Percentiles rank a stretch among this genome's conserved stretches.
phyloP scores from a whole-genome alignment of 495 filamentous ascomycete genomes.

The Lichina pygmaea region DNA sequence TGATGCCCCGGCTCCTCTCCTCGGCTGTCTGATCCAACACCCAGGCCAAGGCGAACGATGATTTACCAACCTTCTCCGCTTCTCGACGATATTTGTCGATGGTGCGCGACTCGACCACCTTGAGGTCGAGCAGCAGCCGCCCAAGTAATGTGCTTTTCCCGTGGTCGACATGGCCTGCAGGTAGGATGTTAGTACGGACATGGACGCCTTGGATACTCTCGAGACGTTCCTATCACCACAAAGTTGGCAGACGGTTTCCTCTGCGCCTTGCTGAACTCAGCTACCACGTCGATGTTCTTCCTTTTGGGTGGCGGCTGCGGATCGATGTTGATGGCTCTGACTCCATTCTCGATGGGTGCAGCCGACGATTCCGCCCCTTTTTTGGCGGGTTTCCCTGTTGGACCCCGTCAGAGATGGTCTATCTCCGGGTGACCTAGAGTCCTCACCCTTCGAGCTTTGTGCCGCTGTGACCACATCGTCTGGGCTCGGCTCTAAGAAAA shows the following conservation, averaged over 20 bases:
- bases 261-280: slow-evolving; percentile 49
- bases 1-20: slow-evolving; percentile 74
- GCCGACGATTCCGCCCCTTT: no score
- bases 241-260: slow-evolving; percentile 73
- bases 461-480: slow-evolving; percentile 75
- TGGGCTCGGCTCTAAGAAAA: slow-evolving; percentile 77
- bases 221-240: slow-evolving; percentile 59
- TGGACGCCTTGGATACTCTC: neutral
- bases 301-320: slow-evolving; percentile 49
- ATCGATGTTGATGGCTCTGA: slow-evolving; percentile 35
- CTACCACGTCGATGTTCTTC: slow-evolving; percentile 65
- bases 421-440: slow-evolving; percentile 6
- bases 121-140: slow-evolving; percentile 66
- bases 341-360: slow-evolving; percentile 12
- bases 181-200: neutral
- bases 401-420: neutral
- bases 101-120: slow-evolving; percentile 63
- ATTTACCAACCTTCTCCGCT: slow-evolving; percentile 75
- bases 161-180: slow-evolving; percentile 74
- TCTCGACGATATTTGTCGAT: slow-evolving; percentile 71
- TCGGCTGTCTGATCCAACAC: slow-evolving; percentile 75
- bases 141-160: slow-evolving; percentile 98
- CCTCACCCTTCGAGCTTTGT: slow-evolving; percentile 21
- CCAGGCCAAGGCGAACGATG: slow-evolving; percentile 91
- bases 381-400: slow-evolving; percentile 1